Base-by-base conservation (phyloP, 257 asterid species). In the Jasminum sambac region DNA sequence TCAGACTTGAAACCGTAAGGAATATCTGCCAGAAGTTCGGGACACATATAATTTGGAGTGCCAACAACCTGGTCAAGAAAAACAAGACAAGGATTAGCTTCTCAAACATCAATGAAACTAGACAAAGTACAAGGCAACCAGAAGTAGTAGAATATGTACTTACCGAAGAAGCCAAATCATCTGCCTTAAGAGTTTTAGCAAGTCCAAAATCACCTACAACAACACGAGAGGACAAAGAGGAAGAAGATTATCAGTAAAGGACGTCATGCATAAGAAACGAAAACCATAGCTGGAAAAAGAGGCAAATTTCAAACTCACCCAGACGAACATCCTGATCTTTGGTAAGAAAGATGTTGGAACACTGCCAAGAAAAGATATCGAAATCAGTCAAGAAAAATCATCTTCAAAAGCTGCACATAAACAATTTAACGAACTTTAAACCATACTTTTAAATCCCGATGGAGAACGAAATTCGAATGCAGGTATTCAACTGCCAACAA, bases 11-110 rank as follows among this genome's bases (percentile, higher is more conserved):
- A 95, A 66, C 99, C 98, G 23, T 95, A 95, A 16, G 99, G 99
- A 66, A 95, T 95, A 76, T 95, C 99, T 34, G 99, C 91, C 65
- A 91, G 95, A 76, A 95, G 99, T 82, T 95, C 99, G 11, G 99
- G 99, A 69, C 99, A 95, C 99, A 95, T 95, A 88, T 95, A 95
- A 82, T 91, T 95, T 16, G 99, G 99, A 81, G 99, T 95, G 78
- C 99, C 99, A 77, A 95, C 99, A 3, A 95, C 98, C 99, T 95
- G 82, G 13, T 13, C 48, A 66, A 50, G 55, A 63, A 42, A 63
- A 67, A 66, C 60, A 69, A 62, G 44, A 69, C 48, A 43, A 40
- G 60, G 65, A 58, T 76, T 74, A 26, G 73, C 24, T 77, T 48
- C 50, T 64, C 37, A 42, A 72, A 65, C 55, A 24, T 39, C 7